Percentiles rank a stretch among this genome's conserved stretches.
Evolutionary conservation across 1,284 basidiomycete genomes (phyloP).

Genomic region (Malassezia globosa): DNA sequence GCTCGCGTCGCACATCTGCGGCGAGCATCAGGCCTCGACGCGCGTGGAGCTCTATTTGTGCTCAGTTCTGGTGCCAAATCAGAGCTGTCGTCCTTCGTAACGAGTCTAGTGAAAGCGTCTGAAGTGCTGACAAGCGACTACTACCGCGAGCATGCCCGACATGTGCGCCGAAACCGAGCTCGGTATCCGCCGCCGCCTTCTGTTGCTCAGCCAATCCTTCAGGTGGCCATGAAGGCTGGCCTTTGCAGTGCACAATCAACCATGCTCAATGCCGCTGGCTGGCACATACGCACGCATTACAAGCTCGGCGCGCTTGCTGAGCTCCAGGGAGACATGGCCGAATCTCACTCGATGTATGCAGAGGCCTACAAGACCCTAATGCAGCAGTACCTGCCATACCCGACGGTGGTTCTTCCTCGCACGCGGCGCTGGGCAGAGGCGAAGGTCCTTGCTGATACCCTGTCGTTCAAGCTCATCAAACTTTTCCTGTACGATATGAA

Average conservation of each 20-base stretch:
- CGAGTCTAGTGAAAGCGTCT: constrained; percentile 70
- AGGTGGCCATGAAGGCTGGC: constrained; percentile 17
- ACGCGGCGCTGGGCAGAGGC: constrained; percentile 98
- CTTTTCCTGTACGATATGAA: constrained; percentile 79
- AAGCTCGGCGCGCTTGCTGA: constrained; percentile 94
- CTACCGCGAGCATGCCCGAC: constrained; percentile 80
- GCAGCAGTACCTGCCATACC: constrained; percentile 53
- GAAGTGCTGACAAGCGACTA: constrained; percentile 80
- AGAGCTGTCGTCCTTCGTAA: constrained; percentile 55
- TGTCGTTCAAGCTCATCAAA: constrained; percentile 31
- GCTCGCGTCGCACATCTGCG: constrained; percentile 70
- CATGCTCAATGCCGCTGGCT: constrained; percentile 66
- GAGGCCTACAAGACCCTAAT: constrained; percentile 21
- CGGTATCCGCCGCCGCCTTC: constrained; percentile 51
- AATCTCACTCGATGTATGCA: constrained; percentile 23
- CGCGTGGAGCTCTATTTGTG: constrained; percentile 82
- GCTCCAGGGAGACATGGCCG: constrained; percentile 76
- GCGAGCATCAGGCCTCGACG: constrained; percentile 73
- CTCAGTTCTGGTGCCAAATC: constrained; percentile 63
- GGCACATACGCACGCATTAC: constrained; percentile 92
- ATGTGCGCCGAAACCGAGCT: constrained; percentile 76
- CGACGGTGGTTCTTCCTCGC: constrained; percentile 70
- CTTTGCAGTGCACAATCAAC: constrained; percentile 8
- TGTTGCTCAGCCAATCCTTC: constrained; percentile 30
- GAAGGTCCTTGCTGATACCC: constrained; percentile 73